These are phyloP conservation scores for Leccinum aurantiacum DNA, from an alignment of 768 basidiomycete species.

Conservation along the genomic window DNA sequence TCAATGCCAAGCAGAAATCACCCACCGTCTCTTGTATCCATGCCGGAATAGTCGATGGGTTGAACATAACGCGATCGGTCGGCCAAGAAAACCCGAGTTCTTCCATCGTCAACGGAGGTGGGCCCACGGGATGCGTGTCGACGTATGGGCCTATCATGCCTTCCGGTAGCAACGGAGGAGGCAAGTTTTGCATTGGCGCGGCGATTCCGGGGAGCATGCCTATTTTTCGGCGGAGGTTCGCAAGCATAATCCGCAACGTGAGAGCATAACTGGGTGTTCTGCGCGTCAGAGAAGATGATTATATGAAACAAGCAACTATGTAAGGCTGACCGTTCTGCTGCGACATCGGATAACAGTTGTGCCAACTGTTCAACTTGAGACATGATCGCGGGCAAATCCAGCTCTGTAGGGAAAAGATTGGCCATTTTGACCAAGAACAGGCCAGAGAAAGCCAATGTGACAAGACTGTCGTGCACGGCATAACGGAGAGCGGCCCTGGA, in stretches of 20 bases:
- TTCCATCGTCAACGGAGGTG: conserved; percentile 76
- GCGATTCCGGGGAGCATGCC: conserved; percentile 55
- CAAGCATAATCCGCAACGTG: conserved; percentile 90
- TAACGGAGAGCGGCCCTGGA: conserved; percentile 83
- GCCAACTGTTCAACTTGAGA: conserved; percentile 89
- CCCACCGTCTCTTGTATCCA: conserved; percentile 91
- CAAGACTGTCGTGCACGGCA: conserved; percentile 90
- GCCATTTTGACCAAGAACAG: conserved; percentile 94
- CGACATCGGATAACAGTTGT: conserved; percentile 87
- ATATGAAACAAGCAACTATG: not conserved
- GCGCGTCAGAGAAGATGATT: conserved; percentile 10
- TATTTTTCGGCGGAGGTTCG: conserved; percentile 86
- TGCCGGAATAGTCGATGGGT: conserved; percentile 77
- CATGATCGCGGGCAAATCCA: conserved; percentile 75
- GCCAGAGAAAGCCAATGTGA: conserved; percentile 88
- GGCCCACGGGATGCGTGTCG: conserved; percentile 47
- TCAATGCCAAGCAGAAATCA: conserved; percentile 8
- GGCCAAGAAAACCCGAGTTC: conserved; percentile 82
- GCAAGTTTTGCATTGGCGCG: conserved; percentile 50
- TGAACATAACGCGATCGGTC: conserved; percentile 62
- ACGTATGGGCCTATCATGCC: conserved; percentile 59
- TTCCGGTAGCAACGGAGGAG: conserved; percentile 53
- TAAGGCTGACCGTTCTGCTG: conserved; percentile 73
- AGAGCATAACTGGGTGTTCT: conserved; percentile 69
- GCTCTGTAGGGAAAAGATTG: conserved; percentile 82